phyloP scores from a whole-genome alignment of 2,329 filamentous ascomycete genomes.

The Bimuria novae-zelandiae region DNA sequence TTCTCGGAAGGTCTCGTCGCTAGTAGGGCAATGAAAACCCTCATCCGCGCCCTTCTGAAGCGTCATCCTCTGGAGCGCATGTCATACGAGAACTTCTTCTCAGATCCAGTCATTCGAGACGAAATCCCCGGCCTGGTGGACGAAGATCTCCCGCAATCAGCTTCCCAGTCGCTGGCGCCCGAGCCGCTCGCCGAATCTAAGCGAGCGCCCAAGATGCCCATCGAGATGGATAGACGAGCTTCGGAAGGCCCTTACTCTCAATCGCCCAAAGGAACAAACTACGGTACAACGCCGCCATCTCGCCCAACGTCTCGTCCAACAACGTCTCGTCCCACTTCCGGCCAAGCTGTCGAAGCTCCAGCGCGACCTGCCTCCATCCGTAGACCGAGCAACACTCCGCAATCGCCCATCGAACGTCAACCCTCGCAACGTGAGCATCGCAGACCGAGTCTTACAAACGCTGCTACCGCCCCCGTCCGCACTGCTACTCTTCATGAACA shows the following conservation, averaged over 20 bases:
- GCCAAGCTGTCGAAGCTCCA: conserved; percentile 30
- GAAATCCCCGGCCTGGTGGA: conserved; percentile 81
- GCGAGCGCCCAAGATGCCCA: conserved; percentile 34
- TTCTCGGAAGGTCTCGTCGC: conserved; percentile 76
- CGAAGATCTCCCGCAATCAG: conserved; percentile 65
- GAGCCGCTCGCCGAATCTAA: conserved; percentile 33
- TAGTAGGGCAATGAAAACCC: conserved; percentile 75
- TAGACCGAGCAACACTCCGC: conserved; percentile 40
- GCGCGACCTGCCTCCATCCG: conserved; percentile 30
- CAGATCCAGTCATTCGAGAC: conserved; percentile 70
- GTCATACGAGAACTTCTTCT: conserved; percentile 85
- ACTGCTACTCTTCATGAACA: conserved; percentile 45
- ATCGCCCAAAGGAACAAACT: conserved; percentile 37
- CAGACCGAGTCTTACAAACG: conserved; percentile 50
- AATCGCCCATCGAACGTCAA: conserved; percentile 41
- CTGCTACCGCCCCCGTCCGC: conserved; percentile 52
- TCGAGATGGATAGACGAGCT: conserved; percentile 32
- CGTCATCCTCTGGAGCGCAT: conserved; percentile 83
- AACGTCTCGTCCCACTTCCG: conserved; percentile 37
- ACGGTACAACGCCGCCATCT: conserved; percentile 39
- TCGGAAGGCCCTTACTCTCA: conserved; percentile 37
- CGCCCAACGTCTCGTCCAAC: conserved; percentile 39
- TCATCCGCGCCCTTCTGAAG: conserved; percentile 82
- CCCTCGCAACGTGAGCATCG: conserved; percentile 45
- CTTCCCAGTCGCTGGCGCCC: conserved; percentile 31